phyloP scores from a whole-genome alignment of 257 asterid genomes.

The Nemophila menziesii region DNA sequence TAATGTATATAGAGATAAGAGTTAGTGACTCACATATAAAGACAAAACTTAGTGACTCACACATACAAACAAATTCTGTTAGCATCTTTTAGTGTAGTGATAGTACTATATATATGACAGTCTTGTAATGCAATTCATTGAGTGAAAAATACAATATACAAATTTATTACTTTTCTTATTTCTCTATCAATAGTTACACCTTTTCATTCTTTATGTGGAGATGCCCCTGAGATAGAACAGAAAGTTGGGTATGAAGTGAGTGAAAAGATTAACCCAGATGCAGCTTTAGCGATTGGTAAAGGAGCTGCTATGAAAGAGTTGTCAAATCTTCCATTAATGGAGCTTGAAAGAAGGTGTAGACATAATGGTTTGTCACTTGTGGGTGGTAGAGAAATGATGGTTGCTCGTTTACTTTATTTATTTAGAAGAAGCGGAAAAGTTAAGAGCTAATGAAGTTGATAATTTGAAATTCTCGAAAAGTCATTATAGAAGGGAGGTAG shows the following conservation, averaged over 20 bases:
- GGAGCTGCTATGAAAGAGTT: slow-evolving; percentile 90
- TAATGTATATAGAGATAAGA: no score
- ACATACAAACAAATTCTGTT: no score
- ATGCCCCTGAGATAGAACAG: slow-evolving; percentile 72
- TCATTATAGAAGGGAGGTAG: slow-evolving; percentile 45
- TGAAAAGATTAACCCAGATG: slow-evolving; percentile 51
- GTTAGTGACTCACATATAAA: no score
- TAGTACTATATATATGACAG: no score
- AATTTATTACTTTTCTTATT: no score
- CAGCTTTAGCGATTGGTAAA: slow-evolving; percentile 87
- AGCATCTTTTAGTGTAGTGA: no score
- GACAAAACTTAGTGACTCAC: no score
- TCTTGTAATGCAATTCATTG: no score
- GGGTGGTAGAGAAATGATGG: slow-evolving; percentile 95
- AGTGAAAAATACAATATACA: no score
- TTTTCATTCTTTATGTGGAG: slow-evolving; percentile 87
- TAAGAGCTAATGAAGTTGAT: slow-evolving; percentile 61
- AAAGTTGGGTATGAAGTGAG: slow-evolving; percentile 39
- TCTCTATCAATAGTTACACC: no score
- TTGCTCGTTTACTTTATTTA: slow-evolving; percentile 78
- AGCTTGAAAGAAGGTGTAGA: slow-evolving; percentile 85
- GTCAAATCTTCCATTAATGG: slow-evolving; percentile 53
- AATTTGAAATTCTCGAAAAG: slow-evolving; percentile 47
- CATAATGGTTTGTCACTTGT: slow-evolving; percentile 80
- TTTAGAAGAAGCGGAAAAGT: slow-evolving; percentile 91